Base-by-base conservation (phyloP, 305 asterid genomes). In the Fraxinus ornus region DNA sequence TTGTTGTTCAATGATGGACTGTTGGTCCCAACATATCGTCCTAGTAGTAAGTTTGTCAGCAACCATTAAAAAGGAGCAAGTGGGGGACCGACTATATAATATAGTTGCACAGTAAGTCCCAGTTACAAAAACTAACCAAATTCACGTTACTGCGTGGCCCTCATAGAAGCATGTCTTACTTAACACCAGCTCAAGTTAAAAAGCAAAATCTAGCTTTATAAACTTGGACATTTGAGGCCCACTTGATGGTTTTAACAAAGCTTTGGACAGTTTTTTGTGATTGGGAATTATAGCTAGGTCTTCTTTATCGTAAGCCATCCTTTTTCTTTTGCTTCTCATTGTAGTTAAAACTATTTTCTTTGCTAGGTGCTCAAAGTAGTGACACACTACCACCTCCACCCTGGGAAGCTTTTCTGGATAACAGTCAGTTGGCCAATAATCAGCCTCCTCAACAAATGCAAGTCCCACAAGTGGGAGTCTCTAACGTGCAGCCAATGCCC, bases 331-430 rank as follows among this genome's bases (percentile, higher is more conserved):
- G 70, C 70, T 60, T 60, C 7, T 2, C 30, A 19, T 7, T 8
- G 13, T 60, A 77, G 37, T 64, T 79, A 80, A 64, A 49, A 47
- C 41, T 79, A 26, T 44, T 66, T 79, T 64, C 78, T 76, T 83
- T 83, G 78, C 76, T 79, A 94, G 98, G 95, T 41, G 88, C 86
- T 79, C 89, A 91, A 81, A 87, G 88, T 75, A 86, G 89, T 47
- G 86, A 79, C 41, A 74, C 93, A 4, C 78, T 94, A 39, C 99
- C 99, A 76, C 98, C 97, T 64, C 99, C 99, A 24, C 98, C 99
- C 26, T 96, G 99, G 99, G 99, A 96, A 87, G 92, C 90, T 26
- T 91, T 91, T 76, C 72, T 88, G 7, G 97, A 93, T 33, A 84
- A 76, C 81, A 80, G 86, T 81, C 85, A 86, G 81, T 85, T 85